Evolutionary conservation across 352 stramenopile species (phyloP), one percentile per base, ranked within the genome.

Genomic region (Plasmopara halstedii): DNA sequence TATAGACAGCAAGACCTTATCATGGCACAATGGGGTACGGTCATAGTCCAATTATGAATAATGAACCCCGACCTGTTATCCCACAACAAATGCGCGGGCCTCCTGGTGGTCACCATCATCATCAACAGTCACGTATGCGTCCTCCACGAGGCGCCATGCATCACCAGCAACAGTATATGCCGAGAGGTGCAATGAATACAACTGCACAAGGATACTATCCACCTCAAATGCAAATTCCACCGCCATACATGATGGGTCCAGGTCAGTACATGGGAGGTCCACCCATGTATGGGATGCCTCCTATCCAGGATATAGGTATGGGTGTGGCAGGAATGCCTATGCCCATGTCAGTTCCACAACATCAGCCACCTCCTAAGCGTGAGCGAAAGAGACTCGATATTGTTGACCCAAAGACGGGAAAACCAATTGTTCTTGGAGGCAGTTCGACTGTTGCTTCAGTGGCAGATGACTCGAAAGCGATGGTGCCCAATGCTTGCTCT

Each of bases 21-120:
- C 73, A 63, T 19, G 67, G 64, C 10, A 56, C 62, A 0, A 66
- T 77, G 55, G 36, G 42, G 13, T 79, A 79, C 45, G 60, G 27
- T 0, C 65, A 67, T 10, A 51, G 54, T 13, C 58, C 53, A 22
- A 56, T 57, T 6, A 67, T 67, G 37, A 39, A 49, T 9, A 48
- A 53, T n/a, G 57, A 73, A 33, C 51, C 51, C 21, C 39, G 34
- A 6, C 33, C 51, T 21, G 57, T 48, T 20, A 71, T 69, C 41
- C 58, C 58, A 35, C 61, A 74, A 21, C 66, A 75, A 42, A 81
- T 82, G 70, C 64, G 70, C 10, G 67, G 67, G 0, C 67, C 67
- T 1, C 67, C 62, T n/a, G 62, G 50, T 8, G 35, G 46, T 13
- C 51, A 65, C 37, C 65, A 73, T 21, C 52, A 79, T 38, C 64